These are phyloP conservation scores for Prinsepia uniflora DNA, from an alignment of 306 rosid species.

Conservation along the genomic window DNA sequence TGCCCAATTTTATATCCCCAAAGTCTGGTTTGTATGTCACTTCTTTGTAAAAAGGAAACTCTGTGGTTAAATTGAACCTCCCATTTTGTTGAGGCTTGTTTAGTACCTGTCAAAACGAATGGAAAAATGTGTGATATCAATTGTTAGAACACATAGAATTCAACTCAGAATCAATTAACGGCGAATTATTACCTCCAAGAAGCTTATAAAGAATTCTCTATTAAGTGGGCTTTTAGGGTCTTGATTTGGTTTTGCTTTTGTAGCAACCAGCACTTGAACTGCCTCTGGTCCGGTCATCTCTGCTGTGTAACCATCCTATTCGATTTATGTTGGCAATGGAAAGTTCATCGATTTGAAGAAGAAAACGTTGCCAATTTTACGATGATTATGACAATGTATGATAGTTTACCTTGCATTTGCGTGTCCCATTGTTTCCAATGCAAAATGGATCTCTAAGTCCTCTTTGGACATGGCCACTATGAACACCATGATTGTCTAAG, in stretches of 20 bases:
- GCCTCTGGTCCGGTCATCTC: conserved; percentile 59
- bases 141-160: background rate
- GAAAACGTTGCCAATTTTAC: background rate
- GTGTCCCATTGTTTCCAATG: conserved; percentile 59
- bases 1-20: conserved; percentile 46
- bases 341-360: background rate
- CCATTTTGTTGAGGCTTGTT: conserved; percentile 50
- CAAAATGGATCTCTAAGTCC: conserved; percentile 83
- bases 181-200: conserved; percentile 50
- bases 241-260: conserved; percentile 64
- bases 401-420: conserved; percentile 64
- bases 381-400: background rate
- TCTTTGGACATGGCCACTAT: conserved; percentile 83
- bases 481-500: conserved; percentile 63
- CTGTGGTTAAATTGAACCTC: conserved; percentile 69
- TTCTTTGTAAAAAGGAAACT: conserved; percentile 70
- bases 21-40: conserved; percentile 61
- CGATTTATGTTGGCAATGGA: conserved; percentile 20
- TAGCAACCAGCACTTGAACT: conserved; percentile 75
- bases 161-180: background rate
- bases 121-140: background rate
- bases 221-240: conserved; percentile 48
- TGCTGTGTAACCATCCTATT: conserved; percentile 83
- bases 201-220: conserved; percentile 65
- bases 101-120: conserved; percentile 33